Evolutionary conservation across 1,284 basidiomycete species (phyloP), one percentile per base, ranked within the genome.

Genomic region (Trichosporon sp.): DNA sequence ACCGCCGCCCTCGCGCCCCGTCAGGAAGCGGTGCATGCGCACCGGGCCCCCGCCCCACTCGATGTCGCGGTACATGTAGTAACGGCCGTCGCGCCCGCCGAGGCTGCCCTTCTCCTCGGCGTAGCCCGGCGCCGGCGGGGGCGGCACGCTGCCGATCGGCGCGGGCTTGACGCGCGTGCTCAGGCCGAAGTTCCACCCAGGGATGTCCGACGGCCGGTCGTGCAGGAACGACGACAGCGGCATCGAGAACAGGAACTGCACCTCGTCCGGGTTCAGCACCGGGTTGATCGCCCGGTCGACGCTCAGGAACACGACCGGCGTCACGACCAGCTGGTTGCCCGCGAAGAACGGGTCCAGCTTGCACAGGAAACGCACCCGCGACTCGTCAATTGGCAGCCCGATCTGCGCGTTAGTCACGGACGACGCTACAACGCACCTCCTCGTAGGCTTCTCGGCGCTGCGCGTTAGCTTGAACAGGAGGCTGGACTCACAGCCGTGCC

Each of bases 221-320:
- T 87, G 86, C n/a, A 94, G 84, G 78, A 94, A 92, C 1, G 90
- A 87, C 2, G 84, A 79, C 11, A 95, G 87, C 0, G 92, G 92
- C 77, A 92, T 92, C 0, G 91, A 92, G 82, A 95, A 95, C 53
- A 95, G 85, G 42, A 87, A 86, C 3, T 87, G 84, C 18, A 95
- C 92, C 85, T 95, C 92, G 7, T 87, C 86, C 12, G 86, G 81
- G 77, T 94, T 93, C 9, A 94, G 84, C 25, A 91, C 89, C 0
- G 92, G 92, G 88, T 92, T 78, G 42, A 76, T 68, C 18, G 66
- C 72, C 65, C 72, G 72, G 68, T 93, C 91, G 1, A 91, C 86
- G 31, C 92, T 88, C 12, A 95, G 86, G 4, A 93, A 90, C 18
- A 94, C 90, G 0, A 94, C 90, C 90, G 92, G 92, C 0, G 90